phyloP scores from a whole-genome alignment of 768 basidiomycete species.

The Tylopilus plumbeoviolaceoides region DNA sequence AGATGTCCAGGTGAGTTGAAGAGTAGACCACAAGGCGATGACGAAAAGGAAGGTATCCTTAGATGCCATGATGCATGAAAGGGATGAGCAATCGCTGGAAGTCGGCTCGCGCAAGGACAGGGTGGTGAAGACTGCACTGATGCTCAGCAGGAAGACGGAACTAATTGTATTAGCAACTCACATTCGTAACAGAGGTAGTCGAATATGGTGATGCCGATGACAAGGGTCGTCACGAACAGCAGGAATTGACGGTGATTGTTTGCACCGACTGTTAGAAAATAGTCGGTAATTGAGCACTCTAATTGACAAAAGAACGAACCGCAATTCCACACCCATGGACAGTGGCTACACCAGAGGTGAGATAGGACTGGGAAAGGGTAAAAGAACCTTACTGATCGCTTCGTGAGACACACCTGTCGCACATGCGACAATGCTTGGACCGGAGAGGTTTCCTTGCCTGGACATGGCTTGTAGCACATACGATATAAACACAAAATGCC shows the following conservation, averaged over 20 bases:
- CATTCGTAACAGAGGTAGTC: conserved; percentile 83
- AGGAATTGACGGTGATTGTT: conserved; percentile 97
- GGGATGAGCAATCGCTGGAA: conserved; percentile 19
- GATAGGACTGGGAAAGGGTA: background rate
- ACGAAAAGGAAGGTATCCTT: conserved; percentile 82
- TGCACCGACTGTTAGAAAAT: conserved; percentile 60
- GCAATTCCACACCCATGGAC: conserved; percentile 99
- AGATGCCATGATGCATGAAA: conserved; percentile 65
- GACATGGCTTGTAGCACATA: background rate
- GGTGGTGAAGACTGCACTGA: conserved; percentile 51
- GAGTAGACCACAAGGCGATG: conserved; percentile 79
- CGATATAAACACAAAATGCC: background rate
- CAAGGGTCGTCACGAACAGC: conserved; percentile 84
- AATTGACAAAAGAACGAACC: conserved; percentile 45
- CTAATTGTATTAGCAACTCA: conserved; percentile 36
- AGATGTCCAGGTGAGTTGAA: conserved; percentile 94
- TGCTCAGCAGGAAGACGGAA: background rate
- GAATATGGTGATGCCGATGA: conserved; percentile 74
- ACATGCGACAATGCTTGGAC: conserved; percentile 92
- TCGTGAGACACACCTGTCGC: conserved; percentile 84
- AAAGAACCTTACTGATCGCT: conserved; percentile 79
- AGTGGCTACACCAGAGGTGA: conserved; percentile 59
- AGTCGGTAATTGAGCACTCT: background rate
- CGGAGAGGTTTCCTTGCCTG: conserved; percentile 86
- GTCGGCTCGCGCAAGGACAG: conserved; percentile 16